These are phyloP conservation scores for Dioszegia crocea DNA, from an alignment of 768 basidiomycete genomes.

Conservation along the genomic window DNA sequence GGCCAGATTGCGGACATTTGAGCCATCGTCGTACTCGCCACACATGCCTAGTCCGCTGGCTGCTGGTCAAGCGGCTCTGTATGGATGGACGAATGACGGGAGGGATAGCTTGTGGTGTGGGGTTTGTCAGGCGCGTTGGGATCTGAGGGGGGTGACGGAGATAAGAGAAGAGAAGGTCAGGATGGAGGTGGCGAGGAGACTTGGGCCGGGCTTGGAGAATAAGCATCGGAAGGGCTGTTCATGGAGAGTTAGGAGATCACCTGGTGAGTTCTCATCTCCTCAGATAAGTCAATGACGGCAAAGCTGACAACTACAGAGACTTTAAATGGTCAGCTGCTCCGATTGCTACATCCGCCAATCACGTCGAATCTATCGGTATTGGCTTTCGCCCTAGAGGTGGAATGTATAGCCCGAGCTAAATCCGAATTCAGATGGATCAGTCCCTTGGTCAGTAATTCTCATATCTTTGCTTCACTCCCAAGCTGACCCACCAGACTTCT, in stretches of 20 bases:
- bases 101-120: constrained; percentile 20
- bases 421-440: constrained; percentile 6
- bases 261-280: not conserved
- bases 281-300: not conserved
- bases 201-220: constrained; percentile 12
- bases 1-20: constrained; percentile 26
- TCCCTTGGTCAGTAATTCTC: constrained; percentile 16
- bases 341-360: constrained; percentile 24
- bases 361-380: constrained; percentile 22
- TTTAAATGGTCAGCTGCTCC: constrained; percentile 15
- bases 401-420: constrained; percentile 4
- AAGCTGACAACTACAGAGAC: constrained; percentile 7
- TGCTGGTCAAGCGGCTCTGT: constrained; percentile 11
- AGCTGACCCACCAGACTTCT: not conserved
- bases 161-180: constrained; percentile 20
- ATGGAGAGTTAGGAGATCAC: constrained; percentile 20
- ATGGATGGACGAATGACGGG: constrained; percentile 27
- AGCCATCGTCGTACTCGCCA: constrained; percentile 14
- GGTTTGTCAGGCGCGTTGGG: constrained; percentile 14
- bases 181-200: constrained; percentile 24
- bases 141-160: constrained; percentile 15
- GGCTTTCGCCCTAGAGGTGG: constrained; percentile 8
- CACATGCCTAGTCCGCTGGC: constrained; percentile 7
- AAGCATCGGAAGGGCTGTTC: constrained; percentile 27
- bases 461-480: no score